A percentile compares a stretch with the other conserved stretches of the same genome.
Conservation (phyloP, 2,329 filamentous ascomycete species). For the Aureobasidium subglaciale region DNA sequence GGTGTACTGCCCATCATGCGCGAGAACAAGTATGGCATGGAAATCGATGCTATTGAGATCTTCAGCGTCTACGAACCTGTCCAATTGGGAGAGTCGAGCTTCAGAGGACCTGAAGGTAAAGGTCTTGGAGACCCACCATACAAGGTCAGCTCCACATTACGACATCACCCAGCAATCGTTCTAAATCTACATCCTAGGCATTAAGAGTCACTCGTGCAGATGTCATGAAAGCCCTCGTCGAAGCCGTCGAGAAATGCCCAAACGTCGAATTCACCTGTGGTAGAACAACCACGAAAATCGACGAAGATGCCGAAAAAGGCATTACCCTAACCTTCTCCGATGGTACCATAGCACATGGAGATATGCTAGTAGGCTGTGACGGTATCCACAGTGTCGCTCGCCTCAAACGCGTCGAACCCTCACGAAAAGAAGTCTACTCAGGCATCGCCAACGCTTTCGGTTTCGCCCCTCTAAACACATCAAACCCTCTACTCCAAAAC, state of each 20-base stretch:
- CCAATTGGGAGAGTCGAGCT: slow-evolving; percentile 38
- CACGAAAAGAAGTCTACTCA: slow-evolving; percentile 35
- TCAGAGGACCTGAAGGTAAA: slow-evolving; percentile 35
- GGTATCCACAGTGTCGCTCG: slow-evolving; percentile 36
- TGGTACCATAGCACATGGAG: slow-evolving; percentile 26
- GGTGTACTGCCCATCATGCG: slow-evolving; percentile 32
- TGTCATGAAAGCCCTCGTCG: slow-evolving; percentile 36
- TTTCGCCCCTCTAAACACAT: slow-evolving; percentile 33
- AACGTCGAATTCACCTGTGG: slow-evolving; percentile 39
- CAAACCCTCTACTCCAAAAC: not conserved
- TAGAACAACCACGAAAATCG: slow-evolving; percentile 36
- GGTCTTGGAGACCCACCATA: slow-evolving; percentile 39
- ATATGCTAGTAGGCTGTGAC: slow-evolving; percentile 31
- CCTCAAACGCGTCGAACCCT: slow-evolving; percentile 39
- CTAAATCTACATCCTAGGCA: slow-evolving; percentile 19
- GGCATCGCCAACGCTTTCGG: slow-evolving; percentile 42
- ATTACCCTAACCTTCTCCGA: slow-evolving; percentile 32
- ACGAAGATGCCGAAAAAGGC: slow-evolving; percentile 28
- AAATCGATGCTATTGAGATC: slow-evolving; percentile 38
- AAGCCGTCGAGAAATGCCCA: slow-evolving; percentile 32
- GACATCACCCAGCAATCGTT: not conserved
- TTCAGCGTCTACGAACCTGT: slow-evolving; percentile 37
- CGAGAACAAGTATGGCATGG: slow-evolving; percentile 33
- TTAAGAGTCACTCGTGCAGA: slow-evolving; percentile 39
- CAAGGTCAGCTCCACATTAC: slow-evolving; percentile 21